phyloP scores from a whole-genome alignment of 768 basidiomycete species.

The Leccinum olivaceopallidum region DNA sequence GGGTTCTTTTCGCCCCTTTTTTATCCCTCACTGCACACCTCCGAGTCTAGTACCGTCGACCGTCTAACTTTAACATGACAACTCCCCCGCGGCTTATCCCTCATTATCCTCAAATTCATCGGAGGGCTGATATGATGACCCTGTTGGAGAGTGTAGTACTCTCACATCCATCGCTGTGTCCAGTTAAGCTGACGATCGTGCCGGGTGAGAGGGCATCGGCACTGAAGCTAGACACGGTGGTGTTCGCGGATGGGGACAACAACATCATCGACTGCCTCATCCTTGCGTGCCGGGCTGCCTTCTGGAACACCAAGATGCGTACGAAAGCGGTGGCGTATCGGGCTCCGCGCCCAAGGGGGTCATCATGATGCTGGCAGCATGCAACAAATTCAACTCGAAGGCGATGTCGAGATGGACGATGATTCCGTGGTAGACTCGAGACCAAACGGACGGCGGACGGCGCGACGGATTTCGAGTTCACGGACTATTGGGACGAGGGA shows the following conservation, averaged over 20 bases:
- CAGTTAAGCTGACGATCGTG: constrained; percentile 61
- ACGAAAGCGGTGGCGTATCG: constrained; percentile 72
- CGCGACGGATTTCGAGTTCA: constrained; percentile 82
- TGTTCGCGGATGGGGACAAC: constrained; percentile 76
- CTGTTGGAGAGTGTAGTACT: constrained; percentile 59
- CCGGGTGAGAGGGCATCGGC: constrained; percentile 69
- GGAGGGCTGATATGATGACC: constrained; percentile 72
- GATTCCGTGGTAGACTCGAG: constrained; percentile 54
- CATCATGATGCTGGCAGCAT: constrained; percentile 8
- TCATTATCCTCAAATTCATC: constrained; percentile 58
- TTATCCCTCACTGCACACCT: not conserved
- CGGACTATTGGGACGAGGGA: constrained; percentile 88
- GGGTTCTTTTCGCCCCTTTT: constrained; percentile 30
- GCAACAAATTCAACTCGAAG: constrained; percentile 13
- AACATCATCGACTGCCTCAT: constrained; percentile 69
- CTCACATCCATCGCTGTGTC: constrained; percentile 66
- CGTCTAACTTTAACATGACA: constrained; percentile 28
- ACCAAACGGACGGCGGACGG: constrained; percentile 42
- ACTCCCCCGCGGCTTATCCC: constrained; percentile 81
- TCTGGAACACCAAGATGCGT: constrained; percentile 77
- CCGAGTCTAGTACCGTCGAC: too few species aligned
- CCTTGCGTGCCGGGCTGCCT: constrained; percentile 73
- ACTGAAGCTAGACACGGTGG: constrained; percentile 68
- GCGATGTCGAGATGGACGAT: constrained; percentile 45
- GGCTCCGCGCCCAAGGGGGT: constrained; percentile 5